phyloP scores from a whole-genome alignment of 1,284 basidiomycete species.

The Boletellus sp. region DNA sequence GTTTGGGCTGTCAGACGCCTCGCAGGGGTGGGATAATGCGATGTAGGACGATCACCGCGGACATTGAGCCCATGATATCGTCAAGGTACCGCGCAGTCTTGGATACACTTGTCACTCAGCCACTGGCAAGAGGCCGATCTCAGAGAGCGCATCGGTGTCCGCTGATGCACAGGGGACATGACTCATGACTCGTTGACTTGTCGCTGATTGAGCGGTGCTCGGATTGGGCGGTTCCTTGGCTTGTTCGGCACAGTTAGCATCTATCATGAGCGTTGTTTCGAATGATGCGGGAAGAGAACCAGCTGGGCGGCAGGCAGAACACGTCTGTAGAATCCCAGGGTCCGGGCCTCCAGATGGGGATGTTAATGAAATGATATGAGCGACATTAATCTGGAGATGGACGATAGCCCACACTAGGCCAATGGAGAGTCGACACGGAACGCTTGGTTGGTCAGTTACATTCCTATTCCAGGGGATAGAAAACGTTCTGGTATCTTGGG shows the following conservation, averaged over 20 bases:
- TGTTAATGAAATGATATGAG: not conserved
- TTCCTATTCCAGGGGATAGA: not conserved
- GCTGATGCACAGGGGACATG: not conserved
- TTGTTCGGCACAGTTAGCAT: not conserved
- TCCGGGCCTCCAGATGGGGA: not conserved
- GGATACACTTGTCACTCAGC: not conserved
- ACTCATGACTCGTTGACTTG: not conserved
- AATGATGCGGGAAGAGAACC: not conserved
- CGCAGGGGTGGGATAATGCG: not conserved
- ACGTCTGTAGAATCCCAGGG: not conserved
- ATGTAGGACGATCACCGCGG: not conserved
- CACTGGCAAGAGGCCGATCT: no score
- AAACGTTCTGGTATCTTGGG: constrained; percentile 15
- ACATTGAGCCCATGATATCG: constrained; percentile 1
- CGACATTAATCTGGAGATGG: not conserved
- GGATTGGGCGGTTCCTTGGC: no score
- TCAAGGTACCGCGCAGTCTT: not conserved
- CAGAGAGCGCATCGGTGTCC: no score
- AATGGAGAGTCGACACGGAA: no score
- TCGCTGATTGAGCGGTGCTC: constrained; percentile 7
- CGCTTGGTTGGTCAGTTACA: not conserved
- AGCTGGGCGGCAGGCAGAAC: not conserved
- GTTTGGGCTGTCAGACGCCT: not conserved
- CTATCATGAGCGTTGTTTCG: not conserved
- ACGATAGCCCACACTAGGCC: not conserved